Evolutionary conservation across 2,329 filamentous ascomycete genomes (phyloP).

Genomic region (Aspergillus flavus): DNA sequence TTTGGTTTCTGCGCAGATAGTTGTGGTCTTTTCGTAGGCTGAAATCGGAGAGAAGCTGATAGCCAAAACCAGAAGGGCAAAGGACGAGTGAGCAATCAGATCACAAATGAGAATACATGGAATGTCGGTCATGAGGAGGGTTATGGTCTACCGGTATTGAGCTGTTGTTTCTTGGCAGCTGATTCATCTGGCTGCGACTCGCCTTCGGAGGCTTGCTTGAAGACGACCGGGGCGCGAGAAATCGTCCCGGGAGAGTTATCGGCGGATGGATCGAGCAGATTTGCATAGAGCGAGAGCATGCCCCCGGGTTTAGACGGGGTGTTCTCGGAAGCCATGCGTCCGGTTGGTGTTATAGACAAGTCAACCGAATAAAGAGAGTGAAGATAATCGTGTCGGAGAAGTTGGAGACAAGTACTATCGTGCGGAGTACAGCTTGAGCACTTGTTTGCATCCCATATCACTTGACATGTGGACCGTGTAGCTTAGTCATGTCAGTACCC

Average conservation of each 20-base stretch:
- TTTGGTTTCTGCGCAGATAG: slow-evolving; percentile 63
- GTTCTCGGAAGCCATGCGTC: slow-evolving; percentile 35
- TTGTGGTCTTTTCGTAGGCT: slow-evolving; percentile 80
- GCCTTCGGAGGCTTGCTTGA: slow-evolving; percentile 59
- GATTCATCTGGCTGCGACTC: slow-evolving; percentile 52
- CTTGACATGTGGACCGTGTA: background rate
- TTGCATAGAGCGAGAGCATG: slow-evolving; percentile 77
- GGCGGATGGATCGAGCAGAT: slow-evolving; percentile 66
- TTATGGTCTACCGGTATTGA: slow-evolving; percentile 62
- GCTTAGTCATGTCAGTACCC: background rate
- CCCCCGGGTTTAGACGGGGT: slow-evolving; percentile 40
- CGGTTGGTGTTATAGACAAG: background rate
- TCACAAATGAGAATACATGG: slow-evolving; percentile 21
- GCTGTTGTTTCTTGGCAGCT: slow-evolving; percentile 65
- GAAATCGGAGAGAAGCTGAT: slow-evolving; percentile 74
- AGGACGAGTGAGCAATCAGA: slow-evolving; percentile 52
- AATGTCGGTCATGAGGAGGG: slow-evolving; percentile 31
- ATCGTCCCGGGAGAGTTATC: slow-evolving; percentile 63
- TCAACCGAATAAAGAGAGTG: background rate
- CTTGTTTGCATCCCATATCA: slow-evolving; percentile 2
- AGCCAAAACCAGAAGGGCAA: slow-evolving; percentile 28
- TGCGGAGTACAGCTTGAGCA: background rate
- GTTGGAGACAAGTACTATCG: slow-evolving; percentile 1
- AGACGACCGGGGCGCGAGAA: slow-evolving; percentile 73
- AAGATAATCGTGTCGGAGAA: background rate